Evolutionary conservation across 2,329 filamentous ascomycete genomes (phyloP).

Genomic region (Samsoniella hepiali): DNA sequence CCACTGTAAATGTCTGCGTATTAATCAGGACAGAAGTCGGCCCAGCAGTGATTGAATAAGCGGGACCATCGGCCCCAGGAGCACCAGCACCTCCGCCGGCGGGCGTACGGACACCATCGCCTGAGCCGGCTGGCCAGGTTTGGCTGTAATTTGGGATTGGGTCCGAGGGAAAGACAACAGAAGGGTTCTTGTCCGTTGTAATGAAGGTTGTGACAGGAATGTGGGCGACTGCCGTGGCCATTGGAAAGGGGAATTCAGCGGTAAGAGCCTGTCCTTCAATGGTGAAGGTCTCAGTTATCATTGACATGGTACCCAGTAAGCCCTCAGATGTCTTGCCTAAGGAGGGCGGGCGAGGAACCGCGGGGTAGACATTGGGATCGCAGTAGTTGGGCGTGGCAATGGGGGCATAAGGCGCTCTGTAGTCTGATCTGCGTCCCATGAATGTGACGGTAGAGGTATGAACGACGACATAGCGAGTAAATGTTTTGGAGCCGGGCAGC

Average conservation of each 20-base stretch:
- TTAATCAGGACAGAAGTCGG: conserved; percentile 47
- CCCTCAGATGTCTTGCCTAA: background rate
- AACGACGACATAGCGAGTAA: conserved; percentile 43
- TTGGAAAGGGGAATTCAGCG: background rate
- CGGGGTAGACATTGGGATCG: conserved; percentile 21
- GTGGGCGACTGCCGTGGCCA: background rate
- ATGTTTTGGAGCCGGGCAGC: conserved; percentile 28
- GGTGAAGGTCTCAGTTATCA: conserved; percentile 11
- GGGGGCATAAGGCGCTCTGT: conserved; percentile 44
- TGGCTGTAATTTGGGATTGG: conserved; percentile 21
- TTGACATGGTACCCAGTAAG: background rate
- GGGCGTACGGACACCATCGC: background rate
- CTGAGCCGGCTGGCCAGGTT: conserved; percentile 10
- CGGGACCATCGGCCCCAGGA: conserved; percentile 18
- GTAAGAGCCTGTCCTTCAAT: conserved; percentile 1
- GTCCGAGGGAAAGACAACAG: conserved; percentile 42
- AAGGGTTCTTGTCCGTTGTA: conserved; percentile 55
- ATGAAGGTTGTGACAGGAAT: conserved; percentile 41
- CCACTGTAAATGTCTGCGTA: conserved; percentile 41
- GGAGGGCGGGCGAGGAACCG: background rate
- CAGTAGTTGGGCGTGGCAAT: conserved; percentile 41
- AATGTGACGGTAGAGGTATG: conserved; percentile 51
- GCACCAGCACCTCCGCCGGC: conserved; percentile 7
- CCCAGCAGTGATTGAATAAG: conserved; percentile 43
- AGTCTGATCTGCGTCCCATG: conserved; percentile 42